phyloP scores from a whole-genome alignment of 2,329 filamentous ascomycete species.

The Aureobasidium sp. region DNA sequence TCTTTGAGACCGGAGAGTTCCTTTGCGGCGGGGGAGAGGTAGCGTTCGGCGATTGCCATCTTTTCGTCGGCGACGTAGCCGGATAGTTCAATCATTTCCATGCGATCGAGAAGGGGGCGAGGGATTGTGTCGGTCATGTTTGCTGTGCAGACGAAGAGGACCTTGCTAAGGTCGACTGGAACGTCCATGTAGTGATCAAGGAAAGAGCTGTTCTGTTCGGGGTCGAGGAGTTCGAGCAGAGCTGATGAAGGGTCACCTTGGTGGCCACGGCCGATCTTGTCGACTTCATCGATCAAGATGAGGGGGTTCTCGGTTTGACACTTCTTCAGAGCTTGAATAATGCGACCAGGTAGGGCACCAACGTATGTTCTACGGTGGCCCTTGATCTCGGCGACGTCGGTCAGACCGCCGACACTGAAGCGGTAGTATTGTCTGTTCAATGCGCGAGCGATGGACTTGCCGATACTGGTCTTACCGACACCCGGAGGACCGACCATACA shows the following conservation, averaged over 20 bases:
- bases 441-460: slow-evolving; percentile 92
- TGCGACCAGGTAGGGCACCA: slow-evolving; percentile 86
- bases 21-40: slow-evolving; percentile 89
- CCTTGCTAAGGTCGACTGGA: slow-evolving; percentile 92
- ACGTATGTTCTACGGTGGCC: slow-evolving; percentile 95
- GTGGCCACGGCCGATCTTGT: slow-evolving; percentile 95
- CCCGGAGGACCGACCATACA: slow-evolving; percentile 96
- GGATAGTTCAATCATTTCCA: slow-evolving; percentile 95
- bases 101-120: slow-evolving; percentile 83
- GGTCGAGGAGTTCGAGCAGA: slow-evolving; percentile 85
- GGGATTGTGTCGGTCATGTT: slow-evolving; percentile 99
- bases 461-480: slow-evolving; percentile 97
- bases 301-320: slow-evolving; percentile 98
- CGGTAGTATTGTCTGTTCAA: slow-evolving; percentile 95
- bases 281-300: slow-evolving; percentile 92
- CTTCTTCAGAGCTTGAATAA: slow-evolving; percentile 98
- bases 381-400: slow-evolving; percentile 98
- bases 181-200: slow-evolving; percentile 98
- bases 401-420: slow-evolving; percentile 94
- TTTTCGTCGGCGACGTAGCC: slow-evolving; percentile 98
- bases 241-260: slow-evolving; percentile 95
- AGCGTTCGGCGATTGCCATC: slow-evolving; percentile 93
- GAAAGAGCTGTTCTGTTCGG: slow-evolving; percentile 96
- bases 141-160: slow-evolving; percentile 95
- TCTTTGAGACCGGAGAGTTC: slow-evolving; percentile 85